Evolutionary conservation across 2,329 filamentous ascomycete genomes (phyloP).

Genomic region (Exophiala xenobiotica): DNA sequence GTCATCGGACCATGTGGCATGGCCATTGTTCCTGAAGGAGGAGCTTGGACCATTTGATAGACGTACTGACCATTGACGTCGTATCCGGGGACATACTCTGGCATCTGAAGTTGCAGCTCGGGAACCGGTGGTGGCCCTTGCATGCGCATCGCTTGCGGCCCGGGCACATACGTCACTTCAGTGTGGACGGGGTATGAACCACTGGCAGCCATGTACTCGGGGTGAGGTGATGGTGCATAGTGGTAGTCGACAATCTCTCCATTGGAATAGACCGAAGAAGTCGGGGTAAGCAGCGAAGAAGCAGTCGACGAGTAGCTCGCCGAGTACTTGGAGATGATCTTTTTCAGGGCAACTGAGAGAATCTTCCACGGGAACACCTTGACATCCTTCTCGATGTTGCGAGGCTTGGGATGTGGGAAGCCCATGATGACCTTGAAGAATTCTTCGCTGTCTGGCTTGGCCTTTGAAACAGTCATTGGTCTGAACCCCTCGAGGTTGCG

Average conservation of each 20-base stretch:
- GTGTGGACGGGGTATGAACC: conserved; percentile 10
- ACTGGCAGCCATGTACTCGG: conserved; percentile 35
- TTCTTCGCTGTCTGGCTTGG: conserved; percentile 86
- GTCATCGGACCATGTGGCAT: conserved; percentile 30
- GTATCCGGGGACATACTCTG: conserved; percentile 18
- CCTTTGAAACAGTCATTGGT: conserved; percentile 89
- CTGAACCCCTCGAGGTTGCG: conserved; percentile 94
- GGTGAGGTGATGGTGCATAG: conserved; percentile 47
- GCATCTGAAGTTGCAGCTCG: conserved; percentile 28
- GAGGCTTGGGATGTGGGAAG: conserved; percentile 89
- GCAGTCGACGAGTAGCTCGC: conserved; percentile 69
- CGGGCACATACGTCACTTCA: conserved; percentile 19
- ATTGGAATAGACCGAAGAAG: conserved; percentile 40
- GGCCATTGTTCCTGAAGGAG: conserved; percentile 22
- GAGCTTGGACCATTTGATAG: conserved; percentile 22
- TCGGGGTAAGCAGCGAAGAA: conserved; percentile 41
- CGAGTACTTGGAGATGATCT: conserved; percentile 97
- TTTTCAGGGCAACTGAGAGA: conserved; percentile 81
- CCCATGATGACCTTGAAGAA: conserved; percentile 99
- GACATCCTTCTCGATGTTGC: conserved; percentile 98
- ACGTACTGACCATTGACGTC: conserved; percentile 23
- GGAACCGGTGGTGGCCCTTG: conserved; percentile 19
- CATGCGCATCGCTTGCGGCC: conserved; percentile 12
- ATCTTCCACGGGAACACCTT: conserved; percentile 99
- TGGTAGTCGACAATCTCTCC: conserved; percentile 48